Evolutionary conservation across 495 filamentous ascomycete species (phyloP), one percentile per base, ranked within the genome.

Genomic region (Xylona heveae): DNA sequence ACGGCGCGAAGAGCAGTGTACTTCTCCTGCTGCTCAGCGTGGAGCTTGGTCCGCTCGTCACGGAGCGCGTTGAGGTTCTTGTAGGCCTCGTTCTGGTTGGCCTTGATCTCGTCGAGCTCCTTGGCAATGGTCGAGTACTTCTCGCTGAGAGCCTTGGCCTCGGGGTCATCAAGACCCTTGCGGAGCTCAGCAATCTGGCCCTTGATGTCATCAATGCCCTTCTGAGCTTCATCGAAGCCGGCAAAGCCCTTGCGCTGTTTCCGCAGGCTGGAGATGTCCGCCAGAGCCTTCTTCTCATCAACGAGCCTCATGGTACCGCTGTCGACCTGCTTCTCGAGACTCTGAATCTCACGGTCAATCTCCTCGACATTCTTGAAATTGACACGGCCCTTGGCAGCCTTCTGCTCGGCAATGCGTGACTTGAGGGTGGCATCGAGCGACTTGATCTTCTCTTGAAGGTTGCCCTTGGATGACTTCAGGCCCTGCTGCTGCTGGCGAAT

Each of bases 271-370:
- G 74, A 74, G 34, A 90, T 70, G 40, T 93, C 81, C 13, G 64
- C 52, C 1, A 95, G 60, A 4, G 82, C 78, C 64, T 91, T 94
- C 64, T 79, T 85, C 68, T 95, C 90, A 38, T 95, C 88, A 3
- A 94, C 90, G 34, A 99, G 52, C 45, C 80, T 88, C 73, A 95
- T 77, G 40, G 63, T 76, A 28, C 84, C 81, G 30, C 68, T 64
- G 50, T 88, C 77, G 36, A 94, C 82, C 35, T 79, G 64, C 52
- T 71, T 71, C 34, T 93, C 80, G 28, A 93, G 69, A 10, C 59
- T 60, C 19, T 68, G 59, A 41, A 99, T 84, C 49, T 81, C 68
- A 14, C 58, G 60, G 50, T 95, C 82, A 30, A 95, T 55, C 24
- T 95, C 88, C 22, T 85, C 84, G 31, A 76, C 67, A 38, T 56